These are phyloP conservation scores for Alternaria sp. DNA, from an alignment of 2,329 filamentous ascomycete genomes.

Conservation along the genomic window DNA sequence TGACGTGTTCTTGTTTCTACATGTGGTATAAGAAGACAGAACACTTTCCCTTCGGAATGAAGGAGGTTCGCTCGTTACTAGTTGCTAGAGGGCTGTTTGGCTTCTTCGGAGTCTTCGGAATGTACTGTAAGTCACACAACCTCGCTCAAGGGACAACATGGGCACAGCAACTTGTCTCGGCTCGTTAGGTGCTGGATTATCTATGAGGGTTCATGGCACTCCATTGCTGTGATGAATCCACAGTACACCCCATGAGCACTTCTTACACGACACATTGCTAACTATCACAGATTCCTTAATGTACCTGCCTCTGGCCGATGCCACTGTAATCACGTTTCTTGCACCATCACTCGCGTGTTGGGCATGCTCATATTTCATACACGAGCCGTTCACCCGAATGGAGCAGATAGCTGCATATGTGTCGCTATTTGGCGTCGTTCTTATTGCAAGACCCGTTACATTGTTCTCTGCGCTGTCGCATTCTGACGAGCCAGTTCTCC, in stretches of 20 bases:
- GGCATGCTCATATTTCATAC: constrained; percentile 76
- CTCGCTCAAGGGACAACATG: not conserved
- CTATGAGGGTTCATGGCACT: not conserved
- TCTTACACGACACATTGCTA: constrained; percentile 30
- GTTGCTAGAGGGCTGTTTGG: constrained; percentile 73
- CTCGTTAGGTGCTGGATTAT: constrained; percentile 2
- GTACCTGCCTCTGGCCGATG: constrained; percentile 85
- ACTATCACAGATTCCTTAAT: constrained; percentile 65
- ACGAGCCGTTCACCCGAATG: constrained; percentile 78
- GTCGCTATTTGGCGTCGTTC: constrained; percentile 78
- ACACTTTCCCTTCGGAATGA: constrained; percentile 73
- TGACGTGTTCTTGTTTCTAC: constrained; percentile 71
- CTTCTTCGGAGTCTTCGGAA: constrained; percentile 78
- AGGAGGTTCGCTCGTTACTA: constrained; percentile 72
- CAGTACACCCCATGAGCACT: constrained; percentile 10
- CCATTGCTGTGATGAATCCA: constrained; percentile 3
- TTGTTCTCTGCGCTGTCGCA: constrained; percentile 58
- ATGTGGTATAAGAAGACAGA: constrained; percentile 76
- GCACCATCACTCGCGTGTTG: constrained; percentile 81
- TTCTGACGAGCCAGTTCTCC: constrained; percentile 32
- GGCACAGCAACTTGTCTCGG: constrained; percentile 13
- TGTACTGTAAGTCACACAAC: constrained; percentile 67
- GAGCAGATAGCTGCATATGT: constrained; percentile 80
- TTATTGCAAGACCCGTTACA: constrained; percentile 78
- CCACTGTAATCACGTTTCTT: constrained; percentile 88